A percentile compares a stretch with the other conserved stretches of the same genome.
phyloP scores from a whole-genome alignment of 371 early-diverging fungal genomes.

The Chytridium lagenaria region DNA sequence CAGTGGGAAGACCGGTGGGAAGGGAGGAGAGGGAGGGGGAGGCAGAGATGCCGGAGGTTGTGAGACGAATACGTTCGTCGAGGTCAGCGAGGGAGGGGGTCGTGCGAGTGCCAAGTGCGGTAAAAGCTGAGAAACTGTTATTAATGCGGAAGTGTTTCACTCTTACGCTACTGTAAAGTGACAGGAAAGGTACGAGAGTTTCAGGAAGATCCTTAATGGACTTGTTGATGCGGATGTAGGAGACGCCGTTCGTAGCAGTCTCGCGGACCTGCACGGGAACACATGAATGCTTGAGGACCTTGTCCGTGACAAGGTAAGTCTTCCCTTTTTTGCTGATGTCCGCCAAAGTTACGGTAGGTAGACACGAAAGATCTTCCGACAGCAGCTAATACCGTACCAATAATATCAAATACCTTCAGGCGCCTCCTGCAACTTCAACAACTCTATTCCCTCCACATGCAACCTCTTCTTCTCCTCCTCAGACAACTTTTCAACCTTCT shows the following conservation, averaged over 20 bases:
- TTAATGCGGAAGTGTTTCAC: conserved; percentile 1
- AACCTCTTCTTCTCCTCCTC: conserved; percentile 66
- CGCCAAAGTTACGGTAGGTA: conserved; percentile 79
- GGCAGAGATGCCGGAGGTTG: conserved; percentile 85
- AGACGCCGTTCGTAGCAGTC: conserved; percentile 89
- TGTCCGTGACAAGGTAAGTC: conserved; percentile 59
- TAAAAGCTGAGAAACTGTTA: conserved; percentile 60
- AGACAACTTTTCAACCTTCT: conserved; percentile 65
- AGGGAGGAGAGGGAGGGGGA: conserved; percentile 2
- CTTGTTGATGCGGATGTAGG: conserved; percentile 82
- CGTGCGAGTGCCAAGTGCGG: conserved; percentile 79
- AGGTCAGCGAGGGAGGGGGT: conserved; percentile 79
- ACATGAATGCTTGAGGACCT: conserved; percentile 27
- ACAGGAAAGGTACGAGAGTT: conserved; percentile 75
- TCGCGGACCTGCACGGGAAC: conserved; percentile 77
- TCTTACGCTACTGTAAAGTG: conserved; percentile 75
- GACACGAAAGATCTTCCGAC: conserved; percentile 73
- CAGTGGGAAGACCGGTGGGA: background rate
- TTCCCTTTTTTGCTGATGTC: conserved; percentile 74
- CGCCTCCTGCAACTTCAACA: conserved; percentile 74
- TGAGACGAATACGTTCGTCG: conserved; percentile 83
- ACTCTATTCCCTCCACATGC: conserved; percentile 62
- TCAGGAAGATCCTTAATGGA: conserved; percentile 65
- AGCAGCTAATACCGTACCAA: too few relatives aligned
- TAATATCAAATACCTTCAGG: too few relatives aligned